These are phyloP conservation scores for Pichia sp. DNA, from an alignment of 1,139 yeast species.

Conservation along the genomic window DNA sequence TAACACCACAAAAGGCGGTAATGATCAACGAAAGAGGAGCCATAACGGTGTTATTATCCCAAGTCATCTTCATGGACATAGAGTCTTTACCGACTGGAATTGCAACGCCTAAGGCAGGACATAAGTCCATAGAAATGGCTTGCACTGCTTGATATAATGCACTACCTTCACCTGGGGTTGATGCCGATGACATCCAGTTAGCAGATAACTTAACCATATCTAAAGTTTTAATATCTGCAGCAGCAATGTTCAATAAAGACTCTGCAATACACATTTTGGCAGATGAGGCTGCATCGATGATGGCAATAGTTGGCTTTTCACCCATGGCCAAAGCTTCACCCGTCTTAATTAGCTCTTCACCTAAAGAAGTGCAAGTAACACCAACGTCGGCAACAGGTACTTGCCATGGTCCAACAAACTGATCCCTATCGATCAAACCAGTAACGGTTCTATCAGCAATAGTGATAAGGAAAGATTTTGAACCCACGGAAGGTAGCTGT, in stretches of 20 bases:
- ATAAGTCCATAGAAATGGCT: slow-evolving; percentile 90
- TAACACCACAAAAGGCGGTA: slow-evolving; percentile 89
- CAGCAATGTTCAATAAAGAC: slow-evolving; percentile 80
- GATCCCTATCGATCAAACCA: slow-evolving; percentile 95
- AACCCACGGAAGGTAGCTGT: slow-evolving; percentile 90
- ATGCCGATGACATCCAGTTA: slow-evolving; percentile 99
- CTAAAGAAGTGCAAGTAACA: slow-evolving; percentile 88
- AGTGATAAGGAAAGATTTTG: slow-evolving; percentile 90
- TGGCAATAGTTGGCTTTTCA: slow-evolving; percentile 87
- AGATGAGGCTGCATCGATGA: slow-evolving; percentile 90
- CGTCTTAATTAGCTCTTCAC: slow-evolving; percentile 60
- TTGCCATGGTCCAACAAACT: slow-evolving; percentile 99
- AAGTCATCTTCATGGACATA: slow-evolving; percentile 98
- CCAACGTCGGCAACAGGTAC: slow-evolving; percentile 99
- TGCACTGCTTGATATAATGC: slow-evolving; percentile 95
- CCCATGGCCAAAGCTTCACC: slow-evolving; percentile 99
- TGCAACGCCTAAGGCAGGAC: slow-evolving; percentile 87
- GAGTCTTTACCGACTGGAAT: slow-evolving; percentile 99
- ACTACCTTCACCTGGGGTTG: slow-evolving; percentile 93
- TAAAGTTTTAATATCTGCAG: slow-evolving; percentile 79
- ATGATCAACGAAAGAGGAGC: slow-evolving; percentile 91
- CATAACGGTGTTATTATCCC: slow-evolving; percentile 90
- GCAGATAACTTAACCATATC: slow-evolving; percentile 85
- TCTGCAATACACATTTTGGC: slow-evolving; percentile 97
- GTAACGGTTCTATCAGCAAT: slow-evolving; percentile 97